Evolutionary conservation across 208 protist species (phyloP), one percentile per base, ranked within the genome.

Genomic region (Endotrypanum monterogeii): DNA sequence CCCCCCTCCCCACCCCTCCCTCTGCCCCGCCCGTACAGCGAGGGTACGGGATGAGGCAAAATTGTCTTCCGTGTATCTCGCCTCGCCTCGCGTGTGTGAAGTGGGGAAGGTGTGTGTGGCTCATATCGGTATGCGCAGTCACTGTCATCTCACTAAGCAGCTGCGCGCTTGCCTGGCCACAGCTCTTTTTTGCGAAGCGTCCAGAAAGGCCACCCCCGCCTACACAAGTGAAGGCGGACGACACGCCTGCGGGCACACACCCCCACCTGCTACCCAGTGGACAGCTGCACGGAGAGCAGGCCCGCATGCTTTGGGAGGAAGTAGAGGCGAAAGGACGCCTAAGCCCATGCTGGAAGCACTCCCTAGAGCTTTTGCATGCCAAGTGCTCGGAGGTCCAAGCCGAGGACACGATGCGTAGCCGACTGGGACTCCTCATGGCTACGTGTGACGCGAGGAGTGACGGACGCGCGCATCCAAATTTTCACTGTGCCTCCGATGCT

Each of bases 351-450:
- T 96, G 92, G 92, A 92, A 91, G 71, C 68, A 63, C n/a, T 86
- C 90, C 25, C 55, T 93, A 46, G 74, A 73, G 8, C 68, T 72
- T 6, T 79, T 96, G 50, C 76, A 82, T 25, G 63, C 68, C 20
- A 82, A 82, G 35, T 96, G 92, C 71, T 44, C 44, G 9, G 75
- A 75, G 18, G 73, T 94, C 11, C 83, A 71, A 61, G 63, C 61
- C 28, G 78, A 93, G 57, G 86, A 94, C 63, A 73, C 75, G 0
- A 82, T 85, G 65, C 89, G 92, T 60, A 91, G 80, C 51, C 88
- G 84, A 8, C 81, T 96, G 37, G 89, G 88, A 3, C 83, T 96
- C n/a, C 71, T 77, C 62, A 89, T 96, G 86, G 88, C 92, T 28
- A 78, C 85, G 41, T 96, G 92, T 62, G 89, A 96, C 71, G 78